phyloP scores from a whole-genome alignment of 176 grass and related monocot genomes.

The sorghum (Sorghum bicolor) region DNA sequence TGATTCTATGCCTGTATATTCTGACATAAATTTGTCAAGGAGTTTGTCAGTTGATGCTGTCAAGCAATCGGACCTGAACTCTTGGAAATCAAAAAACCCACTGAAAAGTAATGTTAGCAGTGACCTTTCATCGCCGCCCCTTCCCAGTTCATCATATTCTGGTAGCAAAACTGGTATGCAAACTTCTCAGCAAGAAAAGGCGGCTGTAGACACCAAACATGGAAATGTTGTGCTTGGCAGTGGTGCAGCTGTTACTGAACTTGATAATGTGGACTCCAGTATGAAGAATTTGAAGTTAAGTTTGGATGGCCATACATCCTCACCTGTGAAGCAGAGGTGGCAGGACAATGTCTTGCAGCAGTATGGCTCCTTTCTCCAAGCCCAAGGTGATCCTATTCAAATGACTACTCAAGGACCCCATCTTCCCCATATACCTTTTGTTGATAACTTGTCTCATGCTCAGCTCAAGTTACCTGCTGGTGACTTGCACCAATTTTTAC shows the following conservation, averaged over 20 bases:
- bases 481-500: conserved; percentile 63
- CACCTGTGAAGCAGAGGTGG: conserved; percentile 42
- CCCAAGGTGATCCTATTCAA: conserved; percentile 38
- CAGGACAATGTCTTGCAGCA: conserved; percentile 44
- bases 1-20: conserved; percentile 28
- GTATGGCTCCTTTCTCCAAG: conserved; percentile 22
- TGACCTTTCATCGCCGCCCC: neutral
- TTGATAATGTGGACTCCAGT: conserved; percentile 40
- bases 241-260: conserved; percentile 25
- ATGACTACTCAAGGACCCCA: conserved; percentile 46
- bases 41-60: conserved; percentile 42
- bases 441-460: conserved; percentile 44
- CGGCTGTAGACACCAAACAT: neutral
- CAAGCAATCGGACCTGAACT: conserved; percentile 36
- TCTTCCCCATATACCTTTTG: conserved; percentile 36
- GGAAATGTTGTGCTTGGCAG: conserved; percentile 31
- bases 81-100: conserved; percentile 28
- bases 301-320: conserved; percentile 38
- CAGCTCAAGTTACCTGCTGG: conserved; percentile 59
- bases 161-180: conserved; percentile 27
- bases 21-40: conserved; percentile 36
- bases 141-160: conserved; percentile 44
- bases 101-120: conserved; percentile 32
- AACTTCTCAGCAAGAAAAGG: conserved; percentile 43
- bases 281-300: conserved; percentile 60